Percentiles rank a stretch among this genome's conserved stretches.
phyloP scores from a whole-genome alignment of 306 rosid genomes.

The Malus asiatica region DNA sequence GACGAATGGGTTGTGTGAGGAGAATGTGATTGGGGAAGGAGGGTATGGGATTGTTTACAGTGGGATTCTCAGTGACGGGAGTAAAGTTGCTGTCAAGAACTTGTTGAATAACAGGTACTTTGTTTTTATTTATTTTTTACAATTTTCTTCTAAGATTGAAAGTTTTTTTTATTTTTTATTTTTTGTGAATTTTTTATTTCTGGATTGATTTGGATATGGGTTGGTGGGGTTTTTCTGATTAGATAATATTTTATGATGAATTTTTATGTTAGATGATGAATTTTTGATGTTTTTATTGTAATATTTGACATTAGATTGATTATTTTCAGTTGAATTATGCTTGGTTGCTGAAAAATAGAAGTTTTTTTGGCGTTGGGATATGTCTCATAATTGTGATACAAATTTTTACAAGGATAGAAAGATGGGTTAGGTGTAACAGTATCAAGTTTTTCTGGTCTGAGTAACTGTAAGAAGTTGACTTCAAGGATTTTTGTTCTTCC shows the following conservation, averaged over 20 bases:
- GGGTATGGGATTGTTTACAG: slow-evolving; percentile 91
- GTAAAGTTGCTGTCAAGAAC: slow-evolving; percentile 78
- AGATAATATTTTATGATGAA: neutral
- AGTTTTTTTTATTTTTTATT: neutral
- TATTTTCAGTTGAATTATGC: neutral
- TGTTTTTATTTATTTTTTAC: neutral
- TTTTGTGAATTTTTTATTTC: neutral
- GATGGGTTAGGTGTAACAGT: neutral
- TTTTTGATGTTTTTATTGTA: neutral
- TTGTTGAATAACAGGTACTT: slow-evolving; percentile 83
- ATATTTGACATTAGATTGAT: neutral
- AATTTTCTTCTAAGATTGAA: neutral
- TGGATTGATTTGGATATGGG: neutral
- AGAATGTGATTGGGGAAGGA: slow-evolving; percentile 93
- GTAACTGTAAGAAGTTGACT: neutral
- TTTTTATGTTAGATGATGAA: neutral
- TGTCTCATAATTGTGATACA: neutral
- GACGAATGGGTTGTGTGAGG: slow-evolving; percentile 63
- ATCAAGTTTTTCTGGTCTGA: no score
- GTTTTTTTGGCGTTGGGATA: neutral
- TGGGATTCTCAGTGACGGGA: slow-evolving; percentile 69
- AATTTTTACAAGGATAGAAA: neutral
- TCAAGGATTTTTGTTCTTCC: neutral
- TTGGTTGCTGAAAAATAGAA: neutral
- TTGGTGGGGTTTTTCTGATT: neutral